A percentile compares a stretch with the other conserved stretches of the same genome.
phyloP scores from a whole-genome alignment of 2,329 filamentous ascomycete species.

The Aspergillus sojae region DNA sequence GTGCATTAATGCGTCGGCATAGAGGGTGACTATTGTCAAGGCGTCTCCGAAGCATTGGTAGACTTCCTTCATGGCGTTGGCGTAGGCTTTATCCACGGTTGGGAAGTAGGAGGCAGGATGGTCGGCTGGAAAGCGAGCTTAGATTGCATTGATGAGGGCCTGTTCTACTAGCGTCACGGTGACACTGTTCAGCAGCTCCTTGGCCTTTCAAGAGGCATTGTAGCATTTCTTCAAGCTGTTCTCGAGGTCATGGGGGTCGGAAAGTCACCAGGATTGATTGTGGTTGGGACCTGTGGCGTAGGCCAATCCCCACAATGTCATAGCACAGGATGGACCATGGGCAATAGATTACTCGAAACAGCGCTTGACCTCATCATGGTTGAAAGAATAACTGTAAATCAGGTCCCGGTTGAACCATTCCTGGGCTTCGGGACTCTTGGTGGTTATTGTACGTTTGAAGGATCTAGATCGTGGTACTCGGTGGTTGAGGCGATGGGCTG shows the following conservation, averaged over 20 bases:
- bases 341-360: conserved; percentile 39
- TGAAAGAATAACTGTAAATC: conserved; percentile 44
- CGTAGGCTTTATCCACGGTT: conserved; percentile 60
- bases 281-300: conserved; percentile 74
- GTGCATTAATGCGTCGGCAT: conserved; percentile 66
- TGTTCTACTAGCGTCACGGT: conserved; percentile 53
- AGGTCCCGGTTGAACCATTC: conserved; percentile 43
- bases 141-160: conserved; percentile 54
- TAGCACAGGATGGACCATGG: conserved; percentile 36
- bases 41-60: conserved; percentile 50
- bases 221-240: conserved; percentile 36
- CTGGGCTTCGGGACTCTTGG: conserved; percentile 33
- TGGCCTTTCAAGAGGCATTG: not conserved
- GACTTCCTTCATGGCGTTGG: conserved; percentile 59
- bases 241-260: conserved; percentile 63
- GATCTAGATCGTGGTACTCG: conserved; percentile 37
- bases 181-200: not conserved
- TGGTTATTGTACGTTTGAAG: conserved; percentile 39
- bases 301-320: conserved; percentile 49
- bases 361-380: conserved; percentile 38
- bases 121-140: conserved; percentile 58
- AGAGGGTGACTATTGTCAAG: conserved; percentile 63
- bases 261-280: conserved; percentile 75
- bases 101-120: conserved; percentile 48
- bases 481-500: not conserved